A percentile compares a stretch with the other conserved stretches of the same genome.
Conservation (phyloP, 2,329 filamentous ascomycete genomes). For the Clarireedia homoeocarpa region DNA sequence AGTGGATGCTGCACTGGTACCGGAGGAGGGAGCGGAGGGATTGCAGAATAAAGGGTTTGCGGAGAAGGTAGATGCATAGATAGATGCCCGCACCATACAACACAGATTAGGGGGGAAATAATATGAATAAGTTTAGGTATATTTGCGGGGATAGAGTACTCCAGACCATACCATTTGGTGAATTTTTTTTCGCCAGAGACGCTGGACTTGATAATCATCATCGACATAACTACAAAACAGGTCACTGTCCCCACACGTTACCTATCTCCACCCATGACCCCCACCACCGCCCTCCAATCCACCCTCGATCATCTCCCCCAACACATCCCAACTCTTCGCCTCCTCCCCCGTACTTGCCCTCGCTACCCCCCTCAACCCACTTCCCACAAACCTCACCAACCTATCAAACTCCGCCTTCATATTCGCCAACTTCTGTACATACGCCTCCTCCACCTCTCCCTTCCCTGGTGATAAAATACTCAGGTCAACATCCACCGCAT, state of each 20-base stretch:
- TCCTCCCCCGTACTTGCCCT: slow-evolving; percentile 57
- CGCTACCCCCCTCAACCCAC: slow-evolving; percentile 66
- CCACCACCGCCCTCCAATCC: slow-evolving; percentile 22
- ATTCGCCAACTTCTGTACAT: slow-evolving; percentile 44
- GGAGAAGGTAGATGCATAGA: slow-evolving; percentile 27
- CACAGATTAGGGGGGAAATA: no score
- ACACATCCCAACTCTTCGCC: slow-evolving; percentile 61
- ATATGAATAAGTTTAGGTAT: no score
- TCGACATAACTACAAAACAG: no score
- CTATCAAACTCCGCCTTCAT: slow-evolving; percentile 57
- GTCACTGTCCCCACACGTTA: neutral
- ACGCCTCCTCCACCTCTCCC: slow-evolving; percentile 31
- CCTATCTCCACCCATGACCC: neutral
- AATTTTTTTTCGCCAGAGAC: no score
- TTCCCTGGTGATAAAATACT: slow-evolving; percentile 32
- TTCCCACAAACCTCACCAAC: slow-evolving; percentile 60
- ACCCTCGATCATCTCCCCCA: slow-evolving; percentile 72
- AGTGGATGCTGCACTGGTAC: slow-evolving; percentile 32
- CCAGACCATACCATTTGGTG: no score
- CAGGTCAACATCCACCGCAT: slow-evolving; percentile 26
- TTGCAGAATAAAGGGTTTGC: slow-evolving; percentile 51
- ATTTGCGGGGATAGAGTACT: no score
- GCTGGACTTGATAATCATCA: no score
- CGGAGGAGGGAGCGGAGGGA: slow-evolving; percentile 42
- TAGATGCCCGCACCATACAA: no score